Base-by-base conservation (phyloP, 495 filamentous ascomycete genomes). In the Ramalina intermedia region DNA sequence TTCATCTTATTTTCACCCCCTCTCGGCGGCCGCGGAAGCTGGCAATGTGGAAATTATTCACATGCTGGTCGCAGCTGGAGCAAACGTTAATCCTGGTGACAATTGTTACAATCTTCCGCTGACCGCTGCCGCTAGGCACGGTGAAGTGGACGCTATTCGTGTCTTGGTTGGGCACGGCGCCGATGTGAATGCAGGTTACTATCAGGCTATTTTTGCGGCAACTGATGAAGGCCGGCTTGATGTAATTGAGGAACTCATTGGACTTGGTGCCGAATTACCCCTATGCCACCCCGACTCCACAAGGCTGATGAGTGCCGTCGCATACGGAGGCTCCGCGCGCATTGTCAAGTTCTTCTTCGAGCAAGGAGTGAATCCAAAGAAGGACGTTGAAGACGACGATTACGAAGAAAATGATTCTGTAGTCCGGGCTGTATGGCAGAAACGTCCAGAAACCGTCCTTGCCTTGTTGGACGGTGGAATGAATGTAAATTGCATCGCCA, bases 81-180 rank as follows among this genome's bases (percentile, higher is more conserved):
- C 27, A 29, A 16, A 51, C 21, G 11, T 40, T 11, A 40, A 51
- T 33, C 18, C 23, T n/a, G 18, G 18, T 16, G 27, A 29, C n/a
- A 24, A 33, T 5, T 13, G 11, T 16, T n/a, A 49, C 21, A 23
- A 12, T 3, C 18, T 20, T 13, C 37, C 47, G 9, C 35, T 50
- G 37, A 20, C 40, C n/a, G 18, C 38, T 9, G 47, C 47, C 12
- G 47, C 47, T 24, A 43, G 38, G 6, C 37, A 50, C 9, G 47
- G 47, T 33, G n/a, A 43, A 7, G 20, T 27, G 11, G 37, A 21
- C 6, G 17, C 51, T n/a, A 37, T 55, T 16, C 13, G 41, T 17
- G 4, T 57, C 13, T 39, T 57, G 16, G 8, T 58, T 4, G 20
- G 49, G n/a, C 33, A 46, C n/a, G 41, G 46, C n/a, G 40, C 53